Percentiles rank a stretch among this genome's conserved stretches.
phyloP scores from a whole-genome alignment of 768 basidiomycete genomes.

The Boletus rubescentipes region DNA sequence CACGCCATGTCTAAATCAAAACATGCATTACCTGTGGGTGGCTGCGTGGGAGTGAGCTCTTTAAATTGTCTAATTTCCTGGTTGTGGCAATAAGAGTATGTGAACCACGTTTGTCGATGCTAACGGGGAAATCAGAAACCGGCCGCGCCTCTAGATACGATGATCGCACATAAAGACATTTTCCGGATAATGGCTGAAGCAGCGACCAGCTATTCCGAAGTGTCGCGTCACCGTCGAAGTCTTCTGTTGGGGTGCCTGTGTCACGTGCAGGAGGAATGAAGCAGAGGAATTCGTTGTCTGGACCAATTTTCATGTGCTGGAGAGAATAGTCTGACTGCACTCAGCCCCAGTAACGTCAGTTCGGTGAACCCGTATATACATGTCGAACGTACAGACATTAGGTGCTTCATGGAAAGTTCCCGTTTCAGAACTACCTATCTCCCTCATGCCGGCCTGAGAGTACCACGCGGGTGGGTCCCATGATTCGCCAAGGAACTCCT shows the following conservation, averaged over 20 bases:
- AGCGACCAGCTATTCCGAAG: constrained; percentile 82
- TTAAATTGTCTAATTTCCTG: constrained; percentile 95
- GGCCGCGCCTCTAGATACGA: constrained; percentile 27
- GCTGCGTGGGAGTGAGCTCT: constrained; percentile 66
- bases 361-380: constrained; percentile 6
- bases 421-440: constrained; percentile 57
- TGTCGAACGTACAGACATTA: constrained; percentile 40
- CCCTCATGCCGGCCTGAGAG: constrained; percentile 44
- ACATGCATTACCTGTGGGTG: constrained; percentile 57
- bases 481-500: constrained; percentile 71
- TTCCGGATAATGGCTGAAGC: constrained; percentile 73
- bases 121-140: constrained; percentile 40
- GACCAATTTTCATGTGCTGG: constrained; percentile 73
- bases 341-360: constrained; percentile 15
- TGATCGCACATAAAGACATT: constrained; percentile 79
- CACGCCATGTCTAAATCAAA: constrained; percentile 18
- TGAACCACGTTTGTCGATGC: constrained; percentile 94
- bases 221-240: constrained; percentile 56
- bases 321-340: constrained; percentile 48
- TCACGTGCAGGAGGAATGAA: constrained; percentile 68
- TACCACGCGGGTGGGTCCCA: constrained; percentile 45
- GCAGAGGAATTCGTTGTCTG: constrained; percentile 70
- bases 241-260: constrained; percentile 45
- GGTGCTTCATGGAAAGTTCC: constrained; percentile 25
- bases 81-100: constrained; percentile 96